A percentile compares a stretch with the other conserved stretches of the same genome.
Conservation (phyloP, 2,329 filamentous ascomycete species). For the Colletotrichum sojae region DNA sequence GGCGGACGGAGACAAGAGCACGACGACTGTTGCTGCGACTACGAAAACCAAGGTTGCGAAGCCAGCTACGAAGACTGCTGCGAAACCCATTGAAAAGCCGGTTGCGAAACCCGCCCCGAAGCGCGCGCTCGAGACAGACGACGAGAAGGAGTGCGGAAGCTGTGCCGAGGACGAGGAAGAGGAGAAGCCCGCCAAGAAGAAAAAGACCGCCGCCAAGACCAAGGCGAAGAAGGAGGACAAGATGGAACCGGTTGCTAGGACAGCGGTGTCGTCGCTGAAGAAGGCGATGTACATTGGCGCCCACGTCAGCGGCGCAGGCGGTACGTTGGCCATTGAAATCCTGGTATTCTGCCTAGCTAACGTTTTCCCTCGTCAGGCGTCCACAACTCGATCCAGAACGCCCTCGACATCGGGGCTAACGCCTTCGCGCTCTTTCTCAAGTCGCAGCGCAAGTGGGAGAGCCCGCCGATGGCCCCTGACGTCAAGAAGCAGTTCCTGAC, state of each 20-base stretch:
- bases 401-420: slow-evolving; percentile 87
- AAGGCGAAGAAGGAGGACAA: slow-evolving; percentile 54
- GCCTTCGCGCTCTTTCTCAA: slow-evolving; percentile 96
- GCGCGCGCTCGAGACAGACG: slow-evolving; percentile 49
- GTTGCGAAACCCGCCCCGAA: slow-evolving; percentile 45
- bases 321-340: slow-evolving; percentile 58
- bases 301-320: slow-evolving; percentile 91
- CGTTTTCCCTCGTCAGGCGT: slow-evolving; percentile 70
- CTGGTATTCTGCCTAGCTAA: not conserved
- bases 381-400: slow-evolving; percentile 87
- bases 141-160: slow-evolving; percentile 45
- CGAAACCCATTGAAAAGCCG: slow-evolving; percentile 44
- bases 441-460: slow-evolving; percentile 95
- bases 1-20: slow-evolving; percentile 29
- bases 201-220: slow-evolving; percentile 53
- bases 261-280: slow-evolving; percentile 73
- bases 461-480: slow-evolving; percentile 80
- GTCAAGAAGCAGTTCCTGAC: slow-evolving; percentile 78
- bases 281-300: slow-evolving; percentile 87
- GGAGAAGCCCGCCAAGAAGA: slow-evolving; percentile 58
- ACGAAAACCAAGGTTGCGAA: slow-evolving; percentile 40
- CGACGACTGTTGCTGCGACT: slow-evolving; percentile 24
- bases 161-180: slow-evolving; percentile 42
- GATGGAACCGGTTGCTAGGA: slow-evolving; percentile 79
- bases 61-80: slow-evolving; percentile 35